These are phyloP conservation scores for Tricholoma terreum DNA, from an alignment of 768 basidiomycete species.

Conservation along the genomic window DNA sequence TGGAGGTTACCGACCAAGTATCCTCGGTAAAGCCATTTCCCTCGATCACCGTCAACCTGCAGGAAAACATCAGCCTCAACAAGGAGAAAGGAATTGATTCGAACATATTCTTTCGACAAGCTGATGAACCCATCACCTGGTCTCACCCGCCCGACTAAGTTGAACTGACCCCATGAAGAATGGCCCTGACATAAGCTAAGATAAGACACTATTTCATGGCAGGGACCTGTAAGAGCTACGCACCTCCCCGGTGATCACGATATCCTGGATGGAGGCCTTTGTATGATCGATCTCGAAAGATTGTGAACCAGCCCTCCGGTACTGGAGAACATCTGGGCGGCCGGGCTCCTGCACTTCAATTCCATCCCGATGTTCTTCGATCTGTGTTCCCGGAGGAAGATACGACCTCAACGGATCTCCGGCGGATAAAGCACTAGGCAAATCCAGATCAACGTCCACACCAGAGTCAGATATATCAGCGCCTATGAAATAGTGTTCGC, in stretches of 20 bases:
- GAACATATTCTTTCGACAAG: constrained; percentile 82
- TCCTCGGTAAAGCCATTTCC: constrained; percentile 84
- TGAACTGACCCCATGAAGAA: constrained; percentile 90
- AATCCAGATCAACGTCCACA: constrained; percentile 31
- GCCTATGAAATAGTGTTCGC: constrained; percentile 62
- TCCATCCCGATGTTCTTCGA: constrained; percentile 47
- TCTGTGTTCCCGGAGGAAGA: constrained; percentile 51
- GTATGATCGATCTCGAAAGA: constrained; percentile 16
- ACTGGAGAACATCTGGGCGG: constrained; percentile 24
- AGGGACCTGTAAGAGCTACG: neutral
- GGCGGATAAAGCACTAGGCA: constrained; percentile 38
- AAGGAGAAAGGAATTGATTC: constrained; percentile 16
- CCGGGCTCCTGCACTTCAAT: constrained; percentile 47
- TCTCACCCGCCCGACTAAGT: constrained; percentile 73
- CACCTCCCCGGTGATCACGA: constrained; percentile 77
- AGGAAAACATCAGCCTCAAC: neutral
- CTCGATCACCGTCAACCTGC: constrained; percentile 69
- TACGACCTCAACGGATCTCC: constrained; percentile 65
- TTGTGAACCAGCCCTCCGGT: constrained; percentile 26
- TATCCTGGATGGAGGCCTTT: constrained; percentile 42
- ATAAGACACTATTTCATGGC: neutral
- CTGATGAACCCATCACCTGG: constrained; percentile 79
- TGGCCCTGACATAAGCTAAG: constrained; percentile 57
- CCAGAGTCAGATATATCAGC: constrained; percentile 29
- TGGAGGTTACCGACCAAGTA: constrained; percentile 70